A percentile compares a stretch with the other conserved stretches of the same genome.
phyloP scores from a whole-genome alignment of 2,329 filamentous ascomycete species.

The Neospermospora avenae region DNA sequence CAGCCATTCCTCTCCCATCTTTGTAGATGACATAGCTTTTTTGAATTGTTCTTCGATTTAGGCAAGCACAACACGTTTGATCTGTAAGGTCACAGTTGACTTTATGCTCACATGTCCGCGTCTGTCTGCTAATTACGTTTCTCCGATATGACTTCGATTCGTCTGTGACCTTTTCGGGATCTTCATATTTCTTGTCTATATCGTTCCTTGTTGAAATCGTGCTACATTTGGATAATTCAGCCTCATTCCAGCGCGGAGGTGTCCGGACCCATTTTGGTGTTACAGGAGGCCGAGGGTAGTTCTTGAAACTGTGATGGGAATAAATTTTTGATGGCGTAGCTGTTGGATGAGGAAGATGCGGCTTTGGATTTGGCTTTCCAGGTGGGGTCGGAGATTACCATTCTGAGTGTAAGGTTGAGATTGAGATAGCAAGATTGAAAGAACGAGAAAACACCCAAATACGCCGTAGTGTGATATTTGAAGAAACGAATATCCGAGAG shows the following conservation, averaged over 20 bases:
- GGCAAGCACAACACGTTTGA: neutral
- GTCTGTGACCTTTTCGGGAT: neutral
- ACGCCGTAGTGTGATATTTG: too few species aligned
- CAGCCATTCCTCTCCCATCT: neutral
- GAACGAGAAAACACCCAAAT: too few species aligned
- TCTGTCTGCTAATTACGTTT: too few species aligned
- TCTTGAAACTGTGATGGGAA: neutral
- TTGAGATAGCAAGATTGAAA: too few species aligned
- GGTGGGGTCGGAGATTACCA: neutral
- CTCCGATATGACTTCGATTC: neutral
- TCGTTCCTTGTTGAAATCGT: neutral
- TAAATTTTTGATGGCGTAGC: neutral
- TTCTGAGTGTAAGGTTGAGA: neutral
- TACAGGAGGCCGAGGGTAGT: neutral
- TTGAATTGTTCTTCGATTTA: neutral
- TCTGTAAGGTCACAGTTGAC: neutral
- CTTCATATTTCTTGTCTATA: neutral
- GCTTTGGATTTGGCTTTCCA: slow-evolving; percentile 2
- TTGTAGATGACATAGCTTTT: neutral
- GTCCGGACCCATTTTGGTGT: neutral
- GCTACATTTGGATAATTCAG: neutral
- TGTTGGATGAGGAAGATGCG: neutral
- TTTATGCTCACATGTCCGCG: neutral
- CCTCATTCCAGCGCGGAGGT: neutral
- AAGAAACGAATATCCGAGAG: neutral